These are phyloP conservation scores for Xanthoceras sorbifolium DNA, from an alignment of 345 rosid genomes.

Conservation along the genomic window DNA sequence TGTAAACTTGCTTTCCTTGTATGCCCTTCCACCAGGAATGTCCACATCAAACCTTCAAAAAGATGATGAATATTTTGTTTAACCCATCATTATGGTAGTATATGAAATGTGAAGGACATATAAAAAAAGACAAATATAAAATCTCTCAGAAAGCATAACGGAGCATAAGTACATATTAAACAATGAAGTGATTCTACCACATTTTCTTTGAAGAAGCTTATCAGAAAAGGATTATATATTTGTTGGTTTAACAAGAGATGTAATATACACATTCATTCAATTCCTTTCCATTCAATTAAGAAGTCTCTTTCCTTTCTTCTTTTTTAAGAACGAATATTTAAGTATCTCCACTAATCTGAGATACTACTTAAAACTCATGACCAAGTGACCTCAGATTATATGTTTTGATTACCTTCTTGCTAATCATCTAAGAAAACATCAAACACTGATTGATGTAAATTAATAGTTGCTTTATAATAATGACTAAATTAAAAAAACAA, in stretches of 20 bases:
- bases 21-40: constrained; percentile 84
- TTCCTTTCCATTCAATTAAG: background rate
- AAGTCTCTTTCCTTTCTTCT: background rate
- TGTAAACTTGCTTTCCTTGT: constrained; percentile 83
- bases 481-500: background rate
- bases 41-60: constrained; percentile 86
- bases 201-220: background rate
- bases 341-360: background rate
- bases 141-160: background rate
- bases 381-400: background rate
- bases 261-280: background rate
- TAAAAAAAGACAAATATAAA: background rate
- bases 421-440: background rate
- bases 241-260: background rate
- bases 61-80: constrained; percentile 8
- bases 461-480: background rate
- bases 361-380: background rate
- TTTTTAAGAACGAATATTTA: no score
- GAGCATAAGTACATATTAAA: background rate
- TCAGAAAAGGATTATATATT: background rate
- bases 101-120: background rate
- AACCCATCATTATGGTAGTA: background rate
- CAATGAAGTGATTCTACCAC: background rate
- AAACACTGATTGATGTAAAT: background rate
- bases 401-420: background rate